phyloP scores from a whole-genome alignment of 164 flowering plant species.

The Macadamia integrifolia region DNA sequence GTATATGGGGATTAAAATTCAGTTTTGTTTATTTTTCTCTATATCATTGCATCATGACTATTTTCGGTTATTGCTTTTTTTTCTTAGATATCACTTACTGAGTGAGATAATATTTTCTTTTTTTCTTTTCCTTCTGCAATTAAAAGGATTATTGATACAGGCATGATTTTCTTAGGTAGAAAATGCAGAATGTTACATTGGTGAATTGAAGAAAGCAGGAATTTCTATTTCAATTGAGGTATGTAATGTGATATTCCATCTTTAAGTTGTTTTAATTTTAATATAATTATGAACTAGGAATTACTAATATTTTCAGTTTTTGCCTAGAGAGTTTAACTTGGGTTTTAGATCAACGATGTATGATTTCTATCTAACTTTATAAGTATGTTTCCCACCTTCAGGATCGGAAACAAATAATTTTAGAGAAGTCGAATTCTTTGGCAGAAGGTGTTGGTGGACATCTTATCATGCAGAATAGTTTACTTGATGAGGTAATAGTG shows the following conservation, averaged over 20 bases:
- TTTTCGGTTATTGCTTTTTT: background rate
- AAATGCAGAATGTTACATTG: conserved; percentile 66
- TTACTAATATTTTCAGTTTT: background rate
- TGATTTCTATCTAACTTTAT: background rate
- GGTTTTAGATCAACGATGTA: background rate
- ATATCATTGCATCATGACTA: background rate
- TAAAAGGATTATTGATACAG: background rate
- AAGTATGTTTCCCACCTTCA: conserved; percentile 20
- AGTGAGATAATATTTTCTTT: too few species aligned
- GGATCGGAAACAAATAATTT: conserved; percentile 67
- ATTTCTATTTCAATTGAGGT: conserved; percentile 70
- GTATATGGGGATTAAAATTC: too few species aligned
- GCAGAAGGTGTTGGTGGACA: conserved; percentile 65
- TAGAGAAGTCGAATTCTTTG: conserved; percentile 45
- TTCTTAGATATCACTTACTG: background rate
- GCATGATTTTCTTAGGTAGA: conserved; percentile 39
- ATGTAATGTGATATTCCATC: background rate
- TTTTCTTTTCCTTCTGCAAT: background rate
- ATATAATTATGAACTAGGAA: background rate
- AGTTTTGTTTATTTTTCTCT: too few species aligned
- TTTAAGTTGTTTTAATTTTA: background rate
- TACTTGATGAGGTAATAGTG: conserved; percentile 69
- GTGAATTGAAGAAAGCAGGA: conserved; percentile 54
- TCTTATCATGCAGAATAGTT: conserved; percentile 33
- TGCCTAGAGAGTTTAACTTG: too few species aligned